A percentile compares a stretch with the other conserved stretches of the same genome.
Evolutionary conservation across 345 rosid genomes (phyloP).

Genomic region (Lumnitzera racemosa): DNA sequence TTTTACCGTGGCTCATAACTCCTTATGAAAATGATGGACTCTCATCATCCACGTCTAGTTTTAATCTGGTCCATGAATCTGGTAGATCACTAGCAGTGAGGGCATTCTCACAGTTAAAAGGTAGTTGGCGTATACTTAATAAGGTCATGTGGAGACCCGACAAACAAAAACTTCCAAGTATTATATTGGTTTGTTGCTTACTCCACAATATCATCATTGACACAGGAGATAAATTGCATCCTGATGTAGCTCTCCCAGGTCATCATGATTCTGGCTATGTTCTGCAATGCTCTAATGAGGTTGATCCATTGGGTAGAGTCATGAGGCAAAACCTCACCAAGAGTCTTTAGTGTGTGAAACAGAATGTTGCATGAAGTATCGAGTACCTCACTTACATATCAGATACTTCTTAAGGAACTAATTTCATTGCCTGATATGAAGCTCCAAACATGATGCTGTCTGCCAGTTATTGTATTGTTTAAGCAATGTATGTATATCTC

Average conservation of each 20-base stretch:
- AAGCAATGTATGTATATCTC: no score
- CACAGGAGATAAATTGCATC: slow-evolving; percentile 59
- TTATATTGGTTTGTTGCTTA: slow-evolving; percentile 77
- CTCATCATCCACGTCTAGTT: slow-evolving; percentile 25
- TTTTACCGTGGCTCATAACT: slow-evolving; percentile 87
- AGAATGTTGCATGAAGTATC: neutral
- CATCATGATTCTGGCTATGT: slow-evolving; percentile 72
- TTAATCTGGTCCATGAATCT: slow-evolving; percentile 48
- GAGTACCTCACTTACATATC: neutral
- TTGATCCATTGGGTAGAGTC: slow-evolving; percentile 45
- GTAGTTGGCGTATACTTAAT: slow-evolving; percentile 91
- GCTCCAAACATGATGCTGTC: no score
- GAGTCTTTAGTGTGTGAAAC: slow-evolving; percentile 29
- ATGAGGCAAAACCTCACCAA: slow-evolving; percentile 50
- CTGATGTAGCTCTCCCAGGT: slow-evolving; percentile 53
- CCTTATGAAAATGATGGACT: slow-evolving; percentile 40
- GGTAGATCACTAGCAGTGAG: slow-evolving; percentile 64
- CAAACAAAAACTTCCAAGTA: slow-evolving; percentile 79
- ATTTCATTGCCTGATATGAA: no score
- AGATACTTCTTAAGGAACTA: no score
- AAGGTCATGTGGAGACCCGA: slow-evolving; percentile 98
- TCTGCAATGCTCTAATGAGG: slow-evolving; percentile 57
- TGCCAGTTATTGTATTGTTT: no score
- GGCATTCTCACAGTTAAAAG: slow-evolving; percentile 69
- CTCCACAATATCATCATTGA: slow-evolving; percentile 83